Base-by-base conservation (phyloP, 129 eudicot genomes). In the Oenanthe sinensis region DNA sequence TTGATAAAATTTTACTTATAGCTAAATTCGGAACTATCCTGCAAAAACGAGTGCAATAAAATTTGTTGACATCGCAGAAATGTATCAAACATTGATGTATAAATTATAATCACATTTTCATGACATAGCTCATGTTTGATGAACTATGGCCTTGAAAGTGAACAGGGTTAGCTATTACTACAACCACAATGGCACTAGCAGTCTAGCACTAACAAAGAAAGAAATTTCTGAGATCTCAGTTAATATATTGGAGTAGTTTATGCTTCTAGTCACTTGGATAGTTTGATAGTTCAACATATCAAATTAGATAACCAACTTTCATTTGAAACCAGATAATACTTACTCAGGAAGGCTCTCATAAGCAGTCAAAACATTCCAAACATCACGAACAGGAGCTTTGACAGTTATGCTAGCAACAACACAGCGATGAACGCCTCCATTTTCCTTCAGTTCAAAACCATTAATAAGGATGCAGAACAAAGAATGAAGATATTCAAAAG, bases 341-440 rank as follows among this genome's bases (percentile, higher is more conserved):
- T 91, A 94, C 98, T 94, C 98, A 4, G 98, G 97, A 81, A 94
- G 98, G 74, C 88, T 84, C 89, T 94, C 98, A 82, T 94, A 94
- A 44, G 93, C 93, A 70, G 98, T 94, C 89, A 94, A 87, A 84
- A 81, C 86, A 85, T 86, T 87, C 98, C 98, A 94, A 60, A 94
- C 98, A 84, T 94, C 98, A 84, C 88, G 96, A 80, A 94, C 96
- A 79, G 98, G 87, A 81, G 98, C 98, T 90, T 91, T 94, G 50
- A 94, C 94, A 44, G 98, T 94, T 76, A 94, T 94, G 89, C 92
- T 89, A 78, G 98, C 98, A 84, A 88, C 84, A 83, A 94, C 98
- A 78, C 93, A 91, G 58, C 98, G 93, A 80, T 94, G 98, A 74
- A 94, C 98, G 54, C 98, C 98, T 63, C 98, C 98, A 81, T 91